Evolutionary conservation across 1,284 basidiomycete species (phyloP).

Genomic region (Psilocybe mexicana): DNA sequence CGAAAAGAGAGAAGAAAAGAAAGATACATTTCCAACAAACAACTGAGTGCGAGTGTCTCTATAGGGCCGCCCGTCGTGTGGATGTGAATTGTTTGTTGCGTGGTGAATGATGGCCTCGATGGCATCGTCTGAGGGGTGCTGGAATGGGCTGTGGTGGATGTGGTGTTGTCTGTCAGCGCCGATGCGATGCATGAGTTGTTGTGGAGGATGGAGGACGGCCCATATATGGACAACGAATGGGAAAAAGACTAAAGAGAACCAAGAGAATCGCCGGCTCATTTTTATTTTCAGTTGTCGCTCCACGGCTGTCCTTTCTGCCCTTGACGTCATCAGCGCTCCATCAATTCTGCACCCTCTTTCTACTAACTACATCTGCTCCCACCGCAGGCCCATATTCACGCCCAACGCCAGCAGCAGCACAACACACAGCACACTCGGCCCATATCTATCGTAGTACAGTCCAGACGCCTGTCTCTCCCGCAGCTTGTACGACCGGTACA

Average conservation of each 20-base stretch:
- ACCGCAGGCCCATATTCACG: slow-evolving; percentile 72
- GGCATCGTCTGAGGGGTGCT: slow-evolving; percentile 63
- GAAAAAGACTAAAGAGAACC: neutral
- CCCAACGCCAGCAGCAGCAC: slow-evolving; percentile 72
- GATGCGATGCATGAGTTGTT: slow-evolving; percentile 17
- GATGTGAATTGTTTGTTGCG: slow-evolving; percentile 59
- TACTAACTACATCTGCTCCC: slow-evolving; percentile 42
- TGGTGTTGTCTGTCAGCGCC: slow-evolving; percentile 14
- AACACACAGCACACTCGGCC: slow-evolving; percentile 77
- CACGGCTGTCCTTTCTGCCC: no score
- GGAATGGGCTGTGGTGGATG: slow-evolving; percentile 19
- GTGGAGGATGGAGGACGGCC: slow-evolving; percentile 14
- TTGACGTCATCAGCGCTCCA: no score
- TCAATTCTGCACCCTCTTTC: no score
- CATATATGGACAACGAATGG: slow-evolving; percentile 17
- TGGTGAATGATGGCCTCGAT: slow-evolving; percentile 82
- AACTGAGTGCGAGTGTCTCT: slow-evolving; percentile 89
- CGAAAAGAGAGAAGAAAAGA: slow-evolving; percentile 5
- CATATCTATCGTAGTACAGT: slow-evolving; percentile 87
- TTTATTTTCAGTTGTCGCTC: no score
- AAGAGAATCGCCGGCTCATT: neutral
- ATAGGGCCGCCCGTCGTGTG: slow-evolving; percentile 47
- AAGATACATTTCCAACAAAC: slow-evolving; percentile 84
- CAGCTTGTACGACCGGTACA: slow-evolving; percentile 81
- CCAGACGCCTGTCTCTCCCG: slow-evolving; percentile 76